Evolutionary conservation across 352 stramenopile genomes (phyloP), one percentile per base, ranked within the genome.

Genomic region (Phytophthora citrophthora): DNA sequence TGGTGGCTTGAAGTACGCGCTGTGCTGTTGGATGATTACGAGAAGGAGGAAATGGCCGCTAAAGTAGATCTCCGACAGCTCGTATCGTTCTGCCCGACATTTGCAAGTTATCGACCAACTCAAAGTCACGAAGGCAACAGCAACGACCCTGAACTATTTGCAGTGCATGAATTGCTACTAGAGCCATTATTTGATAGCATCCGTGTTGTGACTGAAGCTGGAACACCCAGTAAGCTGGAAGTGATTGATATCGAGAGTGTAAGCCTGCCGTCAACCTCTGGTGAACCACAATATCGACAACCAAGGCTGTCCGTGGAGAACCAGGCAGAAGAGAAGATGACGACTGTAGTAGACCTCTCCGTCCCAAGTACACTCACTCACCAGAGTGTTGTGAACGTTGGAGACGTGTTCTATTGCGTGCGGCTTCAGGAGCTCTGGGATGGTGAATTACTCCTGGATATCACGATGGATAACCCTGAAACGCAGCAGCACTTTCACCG

Each of bases 1-100:
- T 91, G 84, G 81, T 93, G 81, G 81, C 34, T 93, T 0, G 72
- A 90, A 38, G 52, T 91, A n/a, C 65, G 70, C 29, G 79, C 64
- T 3, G 41, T 70, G 5, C 2, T 90, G 23, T 39, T 74, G 16
- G 29, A 31, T 29, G 61, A n/a, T 6, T 54, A 36, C 24, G 48
- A 68, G 10, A 59, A 26, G 12, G 60, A 70, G 13, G 23, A 38
- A 8, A 43, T 74, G 18, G 38, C n/a, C 6, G 39, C 18, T 2
- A 74, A 70, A 5, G 69, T 89, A 9, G 77, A 89, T 68, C 47
- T 57, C 1, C 72, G 81, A 5, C 64, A 66, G 5, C 51, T 91
- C 13, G 63, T 73, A 6, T 46, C 56, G 0, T 44, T 81, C 11
- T 79, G 81, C 6, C 5, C 64, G 4, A 67, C 70, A 1, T 86